Evolutionary conservation across 2,329 filamentous ascomycete genomes (phyloP), one percentile per base, ranked within the genome.

Genomic region (Colletotrichum tabaci): DNA sequence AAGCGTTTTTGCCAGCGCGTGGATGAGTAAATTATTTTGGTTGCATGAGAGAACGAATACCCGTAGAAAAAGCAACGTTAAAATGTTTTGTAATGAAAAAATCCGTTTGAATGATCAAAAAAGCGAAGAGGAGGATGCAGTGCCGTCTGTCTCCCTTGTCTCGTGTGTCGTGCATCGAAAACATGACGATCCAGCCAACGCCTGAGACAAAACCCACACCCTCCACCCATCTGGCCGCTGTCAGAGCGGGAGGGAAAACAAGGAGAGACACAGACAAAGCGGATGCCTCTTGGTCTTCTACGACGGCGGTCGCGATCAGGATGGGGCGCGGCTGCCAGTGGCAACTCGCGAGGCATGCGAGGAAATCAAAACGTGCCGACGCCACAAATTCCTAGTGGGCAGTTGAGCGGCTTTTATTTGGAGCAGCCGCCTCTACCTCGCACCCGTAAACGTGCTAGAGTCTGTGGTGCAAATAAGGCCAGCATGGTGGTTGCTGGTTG

Each of bases 311-410:
- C 12, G 23, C 16, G 46, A 40, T 49, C 50, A 2, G 35, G 35
- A 38, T 38, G 35, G 9, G 35, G 35, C 8, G 9, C 35, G 35
- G 26, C 53, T 50, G 21, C 44, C 53, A 40, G 46, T 67, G 47
- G 67, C 67, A 71, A 67, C 67, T 44, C 50, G 30, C 66, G 12
- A 63, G 66, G 58, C 65, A 72, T 40, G 66, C 46, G 52, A 46
- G n/a, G 55, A 61, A 72, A 72, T 72, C 12, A 72, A 57, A 46
- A 64, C 65, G 69, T 61, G 65, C 44, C 46, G 30, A 42, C 69
- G 69, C 69, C 65, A 64, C 69, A 38, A 63, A 68, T 63, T 72
- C 65, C 69, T 46, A 42, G 23, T 26, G 56, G 61, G 23, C 21
- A 35, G 38, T 52, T 23, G 18, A 40, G 26, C 21, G 35, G 58